A percentile compares a stretch with the other conserved stretches of the same genome.
Conservation (phyloP, 2,329 filamentous ascomycete species). For the Venturia aucupariae region DNA sequence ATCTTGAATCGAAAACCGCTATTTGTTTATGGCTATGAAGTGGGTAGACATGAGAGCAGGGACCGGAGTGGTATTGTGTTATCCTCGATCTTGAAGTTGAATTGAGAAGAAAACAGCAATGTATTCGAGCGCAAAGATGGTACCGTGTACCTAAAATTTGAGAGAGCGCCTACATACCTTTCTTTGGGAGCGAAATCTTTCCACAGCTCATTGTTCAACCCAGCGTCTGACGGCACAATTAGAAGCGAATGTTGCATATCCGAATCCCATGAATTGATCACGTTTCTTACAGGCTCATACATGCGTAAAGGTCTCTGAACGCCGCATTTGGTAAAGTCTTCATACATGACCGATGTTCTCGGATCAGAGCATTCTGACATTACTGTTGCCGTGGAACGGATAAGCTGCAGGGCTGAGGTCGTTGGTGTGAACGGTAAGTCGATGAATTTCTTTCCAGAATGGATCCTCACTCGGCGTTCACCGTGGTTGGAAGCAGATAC, state of each 20-base stretch:
- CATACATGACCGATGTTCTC: slow-evolving; percentile 60
- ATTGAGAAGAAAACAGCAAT: no score
- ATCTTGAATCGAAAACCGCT: background rate
- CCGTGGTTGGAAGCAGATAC: slow-evolving; percentile 71
- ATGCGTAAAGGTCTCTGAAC: slow-evolving; percentile 73
- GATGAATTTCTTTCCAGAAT: slow-evolving; percentile 60
- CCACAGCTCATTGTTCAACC: slow-evolving; percentile 46
- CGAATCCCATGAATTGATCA: slow-evolving; percentile 87
- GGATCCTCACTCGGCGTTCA: slow-evolving; percentile 53
- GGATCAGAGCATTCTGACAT: slow-evolving; percentile 57
- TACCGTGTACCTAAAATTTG: background rate
- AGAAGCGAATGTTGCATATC: slow-evolving; percentile 46
- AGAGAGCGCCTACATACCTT: slow-evolving; percentile 18
- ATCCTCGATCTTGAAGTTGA: background rate
- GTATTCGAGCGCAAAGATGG: background rate
- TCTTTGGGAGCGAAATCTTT: slow-evolving; percentile 53
- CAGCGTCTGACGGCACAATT: slow-evolving; percentile 9
- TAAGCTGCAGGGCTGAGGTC: slow-evolving; percentile 65
- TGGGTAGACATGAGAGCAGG: background rate
- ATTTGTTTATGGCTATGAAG: background rate
- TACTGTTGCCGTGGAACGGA: slow-evolving; percentile 55
- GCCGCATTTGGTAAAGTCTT: slow-evolving; percentile 65
- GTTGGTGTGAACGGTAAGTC: slow-evolving; percentile 63
- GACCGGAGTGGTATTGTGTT: background rate
- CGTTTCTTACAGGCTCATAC: slow-evolving; percentile 78